A percentile compares a stretch with the other conserved stretches of the same genome.
These are phyloP conservation scores for Drosera spatulata DNA, from an alignment of 179 eudicot species.

Conservation along the genomic window DNA sequence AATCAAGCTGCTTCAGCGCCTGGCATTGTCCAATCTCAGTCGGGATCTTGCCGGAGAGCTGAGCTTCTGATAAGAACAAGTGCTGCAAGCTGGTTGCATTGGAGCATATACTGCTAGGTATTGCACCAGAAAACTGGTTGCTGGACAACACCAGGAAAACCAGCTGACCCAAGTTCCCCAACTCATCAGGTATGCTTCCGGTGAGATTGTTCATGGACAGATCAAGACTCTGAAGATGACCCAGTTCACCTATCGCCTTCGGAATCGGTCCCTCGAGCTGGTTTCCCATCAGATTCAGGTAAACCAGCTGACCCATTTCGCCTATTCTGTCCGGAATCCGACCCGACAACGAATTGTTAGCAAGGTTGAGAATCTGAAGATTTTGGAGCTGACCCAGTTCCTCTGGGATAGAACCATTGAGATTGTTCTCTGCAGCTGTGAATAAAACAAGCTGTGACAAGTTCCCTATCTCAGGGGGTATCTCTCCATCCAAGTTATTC, in stretches of 20 bases:
- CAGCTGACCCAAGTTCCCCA: conserved; percentile 57
- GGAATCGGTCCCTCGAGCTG: conserved; percentile 63
- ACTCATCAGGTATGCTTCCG: conserved; percentile 68
- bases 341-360: conserved; percentile 60
- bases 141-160: conserved; percentile 42
- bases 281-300: conserved; percentile 80
- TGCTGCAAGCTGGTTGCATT: conserved; percentile 52
- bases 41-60: conserved; percentile 70
- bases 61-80: conserved; percentile 48
- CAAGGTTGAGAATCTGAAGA: conserved; percentile 56
- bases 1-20: conserved; percentile 58
- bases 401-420: conserved; percentile 57
- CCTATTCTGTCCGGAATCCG: conserved; percentile 56
- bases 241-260: conserved; percentile 32
- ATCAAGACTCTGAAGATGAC: conserved; percentile 54
- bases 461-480: conserved; percentile 59
- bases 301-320: conserved; percentile 45
- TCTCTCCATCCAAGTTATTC: conserved; percentile 49
- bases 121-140: conserved; percentile 50
- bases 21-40: conserved; percentile 38
- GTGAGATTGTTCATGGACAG: conserved; percentile 59
- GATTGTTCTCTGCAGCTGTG: conserved; percentile 51
- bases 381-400: conserved; percentile 39
- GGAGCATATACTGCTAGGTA: conserved; percentile 57
- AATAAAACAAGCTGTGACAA: conserved; percentile 45